Conservation (phyloP, 805 yeast genomes). For the Barnettozyma vustinii region DNA sequence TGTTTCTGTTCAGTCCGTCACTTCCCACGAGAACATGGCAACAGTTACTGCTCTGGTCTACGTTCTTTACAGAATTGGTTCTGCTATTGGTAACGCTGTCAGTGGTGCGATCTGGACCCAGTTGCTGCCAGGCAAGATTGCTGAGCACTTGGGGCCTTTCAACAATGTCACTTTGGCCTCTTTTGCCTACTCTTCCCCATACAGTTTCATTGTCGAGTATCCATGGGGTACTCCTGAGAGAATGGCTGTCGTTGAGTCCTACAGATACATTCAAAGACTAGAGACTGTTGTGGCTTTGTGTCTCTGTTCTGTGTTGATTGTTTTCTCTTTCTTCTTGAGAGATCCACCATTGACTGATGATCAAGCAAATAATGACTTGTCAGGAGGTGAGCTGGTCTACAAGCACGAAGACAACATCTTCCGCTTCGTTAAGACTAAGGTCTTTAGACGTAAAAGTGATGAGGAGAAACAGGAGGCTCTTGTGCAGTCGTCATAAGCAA, state of each 20-base stretch:
- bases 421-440: conserved; percentile 10
- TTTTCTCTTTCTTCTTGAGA: conserved; percentile 43
- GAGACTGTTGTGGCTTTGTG: conserved; percentile 49
- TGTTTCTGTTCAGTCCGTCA: conserved; percentile 54
- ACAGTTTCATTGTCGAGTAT: conserved; percentile 39
- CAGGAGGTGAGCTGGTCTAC: conserved; percentile 20
- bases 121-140: conserved; percentile 39
- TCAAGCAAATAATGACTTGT: conserved; percentile 22
- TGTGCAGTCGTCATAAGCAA: background rate
- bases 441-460: conserved; percentile 5
- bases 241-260: conserved; percentile 49
- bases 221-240: conserved; percentile 64
- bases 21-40: conserved; percentile 67
- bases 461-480: background rate
- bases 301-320: conserved; percentile 45
- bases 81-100: conserved; percentile 56
- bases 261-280: conserved; percentile 53
- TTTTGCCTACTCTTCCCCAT: conserved; percentile 48
- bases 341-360: conserved; percentile 39
- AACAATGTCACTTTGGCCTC: conserved; percentile 35
- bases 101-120: conserved; percentile 76
- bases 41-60: conserved; percentile 53
- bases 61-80: conserved; percentile 56
- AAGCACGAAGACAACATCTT: conserved; percentile 18
- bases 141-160: conserved; percentile 24